Evolutionary conservation across 768 basidiomycete species (phyloP), one percentile per base, ranked within the genome.

Genomic region (Sporobolomyces roseus): DNA sequence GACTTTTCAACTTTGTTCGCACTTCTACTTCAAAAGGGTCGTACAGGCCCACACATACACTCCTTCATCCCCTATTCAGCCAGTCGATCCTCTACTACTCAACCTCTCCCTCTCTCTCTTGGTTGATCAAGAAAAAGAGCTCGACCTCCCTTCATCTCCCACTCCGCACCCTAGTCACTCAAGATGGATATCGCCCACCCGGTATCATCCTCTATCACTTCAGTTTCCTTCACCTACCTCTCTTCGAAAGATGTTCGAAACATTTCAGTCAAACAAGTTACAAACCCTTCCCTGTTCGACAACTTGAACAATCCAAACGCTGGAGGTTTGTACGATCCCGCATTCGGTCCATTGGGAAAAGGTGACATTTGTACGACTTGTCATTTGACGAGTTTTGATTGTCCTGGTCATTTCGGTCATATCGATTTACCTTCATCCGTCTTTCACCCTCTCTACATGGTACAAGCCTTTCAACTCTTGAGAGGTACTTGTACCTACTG

Each of bases 331-430:
- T 99, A 99, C 75, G 96, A 99, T 80, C 90, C 93, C 48, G 88
- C 91, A 30, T 85, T 98, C 46, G 96, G 96, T 3, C 96, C 96
- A 48, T 87, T 86, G 77, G 87, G 88, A 74, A 85, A 84, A 65
- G 85, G 88, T 63, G 96, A 97, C 78, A 87, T 99, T 67, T 99
- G 96, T 78, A 82, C 88, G 71, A 96, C 96, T 79, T 99, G 96
- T 78, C 88, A 84, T 65, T 84, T 96, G 75, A 90, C 86, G 53
- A 94, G 92, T 77, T 98, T 88, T 81, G 88, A 88, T 67, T 99
- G 96, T 79, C 93, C 96, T 2, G 96, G 96, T 23, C 96, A 99
- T 79, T 99, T 89, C 80, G 96, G 96, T 27, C 96, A 98, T 79
- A 94, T 99, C 68, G 92, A 97, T 69, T 84, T 99, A 9, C 93